Evolutionary conservation across 495 filamentous ascomycete genomes (phyloP).

Genomic region (Cercophora newfieldiana): DNA sequence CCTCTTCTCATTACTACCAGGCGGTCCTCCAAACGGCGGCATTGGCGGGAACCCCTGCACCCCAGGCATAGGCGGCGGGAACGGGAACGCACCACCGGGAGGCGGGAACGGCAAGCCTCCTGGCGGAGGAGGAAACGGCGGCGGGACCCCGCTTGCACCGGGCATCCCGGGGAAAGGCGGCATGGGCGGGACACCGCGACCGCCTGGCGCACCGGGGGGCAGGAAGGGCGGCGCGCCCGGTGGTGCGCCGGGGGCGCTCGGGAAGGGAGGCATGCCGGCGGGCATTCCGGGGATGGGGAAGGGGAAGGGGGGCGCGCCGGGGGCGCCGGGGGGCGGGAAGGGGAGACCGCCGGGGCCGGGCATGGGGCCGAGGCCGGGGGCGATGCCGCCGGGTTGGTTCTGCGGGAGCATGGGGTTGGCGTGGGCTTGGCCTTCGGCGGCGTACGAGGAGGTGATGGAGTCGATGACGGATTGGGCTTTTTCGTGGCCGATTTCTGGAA

Average conservation of each 20-base stretch:
- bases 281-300: constrained; percentile 50
- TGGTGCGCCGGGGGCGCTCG: constrained; percentile 16
- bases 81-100: constrained; percentile 47
- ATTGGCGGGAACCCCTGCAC: constrained; percentile 45
- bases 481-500: constrained; percentile 91
- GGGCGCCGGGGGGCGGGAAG: constrained; percentile 20
- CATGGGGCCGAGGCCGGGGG: constrained; percentile 38
- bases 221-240: constrained; percentile 5
- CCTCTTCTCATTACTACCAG: constrained; percentile 29
- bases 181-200: constrained; percentile 51
- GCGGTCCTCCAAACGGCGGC: constrained; percentile 32
- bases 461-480: constrained; percentile 98
- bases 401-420: constrained; percentile 79
- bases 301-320: constrained; percentile 45
- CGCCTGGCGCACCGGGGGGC: constrained; percentile 43
- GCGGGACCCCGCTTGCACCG: constrained; percentile 24
- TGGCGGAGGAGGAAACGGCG: constrained; percentile 42
- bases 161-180: constrained; percentile 64
- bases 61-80: constrained; percentile 37
- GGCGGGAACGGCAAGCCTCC: constrained; percentile 55
- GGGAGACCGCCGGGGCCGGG: constrained; percentile 45
- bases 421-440: constrained; percentile 83
- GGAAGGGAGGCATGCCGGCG: constrained; percentile 23
- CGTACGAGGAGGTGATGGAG: constrained; percentile 92
- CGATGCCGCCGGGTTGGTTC: constrained; percentile 58